Evolutionary conservation across 2,329 filamentous ascomycete genomes (phyloP).

Genomic region (Macrophomina phaseolina): DNA sequence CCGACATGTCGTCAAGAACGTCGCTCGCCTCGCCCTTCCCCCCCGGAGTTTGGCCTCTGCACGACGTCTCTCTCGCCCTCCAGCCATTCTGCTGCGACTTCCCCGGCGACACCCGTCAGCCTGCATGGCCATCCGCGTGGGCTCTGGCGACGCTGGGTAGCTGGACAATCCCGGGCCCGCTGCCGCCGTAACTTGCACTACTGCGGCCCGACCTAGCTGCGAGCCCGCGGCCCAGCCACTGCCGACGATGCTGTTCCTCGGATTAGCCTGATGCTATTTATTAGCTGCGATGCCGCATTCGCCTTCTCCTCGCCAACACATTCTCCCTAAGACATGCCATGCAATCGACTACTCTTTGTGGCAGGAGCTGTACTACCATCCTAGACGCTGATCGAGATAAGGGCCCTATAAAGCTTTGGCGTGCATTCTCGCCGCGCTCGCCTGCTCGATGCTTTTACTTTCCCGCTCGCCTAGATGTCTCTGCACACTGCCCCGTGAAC

Average conservation of each 20-base stretch:
- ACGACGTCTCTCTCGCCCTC: neutral
- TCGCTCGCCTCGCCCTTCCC: neutral
- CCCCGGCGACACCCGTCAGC: neutral
- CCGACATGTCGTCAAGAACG: neutral
- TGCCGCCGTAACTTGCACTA: neutral
- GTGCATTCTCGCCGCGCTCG: too few species aligned
- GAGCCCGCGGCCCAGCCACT: neutral
- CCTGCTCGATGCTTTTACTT: neutral
- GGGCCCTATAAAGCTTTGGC: too few species aligned
- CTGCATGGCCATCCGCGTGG: neutral
- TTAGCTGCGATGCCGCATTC: neutral
- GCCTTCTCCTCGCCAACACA: neutral
- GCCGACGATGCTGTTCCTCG: neutral
- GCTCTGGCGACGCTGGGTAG: neutral
- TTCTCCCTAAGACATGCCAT: constrained; percentile 1
- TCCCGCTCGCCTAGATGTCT: neutral
- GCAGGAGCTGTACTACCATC: neutral
- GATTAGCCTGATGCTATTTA: neutral
- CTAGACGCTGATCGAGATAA: constrained; percentile 1
- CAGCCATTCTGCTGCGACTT: too few species aligned
- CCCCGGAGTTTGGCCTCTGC: neutral
- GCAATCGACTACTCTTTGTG: neutral
- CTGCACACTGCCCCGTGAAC: neutral
- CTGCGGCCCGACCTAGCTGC: neutral
- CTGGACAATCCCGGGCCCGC: neutral